phyloP scores from a whole-genome alignment of 495 filamentous ascomycete genomes.

The Xylaria bambusicola region DNA sequence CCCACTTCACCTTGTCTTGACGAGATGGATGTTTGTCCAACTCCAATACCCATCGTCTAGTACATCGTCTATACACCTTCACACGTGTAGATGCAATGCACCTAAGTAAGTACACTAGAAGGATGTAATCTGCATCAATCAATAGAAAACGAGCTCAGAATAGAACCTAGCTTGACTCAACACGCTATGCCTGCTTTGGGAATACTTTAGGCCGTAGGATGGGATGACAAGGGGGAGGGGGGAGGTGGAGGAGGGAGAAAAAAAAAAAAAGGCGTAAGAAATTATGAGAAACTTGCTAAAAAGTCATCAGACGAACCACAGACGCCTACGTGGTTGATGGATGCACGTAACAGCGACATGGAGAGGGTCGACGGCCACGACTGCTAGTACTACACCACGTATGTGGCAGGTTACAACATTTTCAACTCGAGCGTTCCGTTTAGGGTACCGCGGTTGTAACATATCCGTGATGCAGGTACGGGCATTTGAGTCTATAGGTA shows the following conservation, averaged over 20 bases:
- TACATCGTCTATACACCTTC: not conserved
- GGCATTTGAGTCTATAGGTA: slow-evolving; percentile 1
- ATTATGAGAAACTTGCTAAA: slow-evolving; percentile 16
- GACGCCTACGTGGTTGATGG: slow-evolving; percentile 22
- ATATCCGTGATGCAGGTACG: too few species aligned
- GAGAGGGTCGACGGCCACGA: slow-evolving; percentile 19
- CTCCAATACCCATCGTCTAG: not conserved
- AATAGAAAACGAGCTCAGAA: not conserved
- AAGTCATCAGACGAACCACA: slow-evolving; percentile 19
- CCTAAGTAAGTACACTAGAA: not conserved
- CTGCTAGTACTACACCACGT: slow-evolving; percentile 8
- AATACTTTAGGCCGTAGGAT: slow-evolving; percentile 18
- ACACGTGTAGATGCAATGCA: not conserved
- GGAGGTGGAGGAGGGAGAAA: slow-evolving; percentile 11
- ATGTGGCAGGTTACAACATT: slow-evolving; percentile 16
- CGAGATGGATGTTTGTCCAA: not conserved
- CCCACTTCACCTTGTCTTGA: slow-evolving; percentile 3
- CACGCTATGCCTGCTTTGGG: slow-evolving; percentile 11
- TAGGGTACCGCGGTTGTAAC: not conserved
- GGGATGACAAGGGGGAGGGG: slow-evolving; percentile 8
- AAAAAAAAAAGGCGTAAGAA: slow-evolving; percentile 20
- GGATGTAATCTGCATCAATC: not conserved
- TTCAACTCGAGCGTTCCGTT: not conserved
- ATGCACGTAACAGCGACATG: slow-evolving; percentile 20
- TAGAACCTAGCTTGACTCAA: not conserved